Percentiles rank a stretch among this genome's conserved stretches.
phyloP scores from a whole-genome alignment of 352 stramenopile genomes.

The Pelagophyceae sp. region DNA sequence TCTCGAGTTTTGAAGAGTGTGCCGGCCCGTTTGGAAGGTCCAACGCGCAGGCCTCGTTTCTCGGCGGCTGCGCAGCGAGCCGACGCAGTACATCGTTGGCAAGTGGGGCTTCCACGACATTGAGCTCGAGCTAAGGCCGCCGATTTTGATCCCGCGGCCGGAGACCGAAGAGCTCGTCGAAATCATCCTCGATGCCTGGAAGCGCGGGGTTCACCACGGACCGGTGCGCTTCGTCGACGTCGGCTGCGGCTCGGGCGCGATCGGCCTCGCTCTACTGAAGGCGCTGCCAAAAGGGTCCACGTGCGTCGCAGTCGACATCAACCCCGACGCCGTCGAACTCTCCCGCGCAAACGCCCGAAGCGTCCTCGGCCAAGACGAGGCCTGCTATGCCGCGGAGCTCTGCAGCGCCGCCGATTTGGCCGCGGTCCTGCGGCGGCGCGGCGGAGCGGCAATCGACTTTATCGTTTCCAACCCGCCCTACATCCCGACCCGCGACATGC shows the following conservation, averaged over 20 bases:
- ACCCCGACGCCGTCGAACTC: neutral
- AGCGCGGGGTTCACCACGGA: neutral
- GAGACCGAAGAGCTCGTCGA: constrained; percentile 19
- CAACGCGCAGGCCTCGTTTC: neutral
- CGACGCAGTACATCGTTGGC: constrained; percentile 17
- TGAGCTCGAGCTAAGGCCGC: neutral
- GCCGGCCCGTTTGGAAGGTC: too few relatives aligned
- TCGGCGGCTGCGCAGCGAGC: neutral
- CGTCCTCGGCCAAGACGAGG: neutral
- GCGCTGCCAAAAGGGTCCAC: neutral
- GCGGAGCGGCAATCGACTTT: neutral
- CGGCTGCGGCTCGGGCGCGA: neutral
- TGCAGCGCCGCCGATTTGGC: neutral
- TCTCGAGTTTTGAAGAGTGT: neutral
- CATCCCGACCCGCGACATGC: neutral
- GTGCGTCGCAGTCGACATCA: constrained; percentile 2
- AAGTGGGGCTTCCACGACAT: constrained; percentile 14
- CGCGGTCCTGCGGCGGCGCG: neutral
- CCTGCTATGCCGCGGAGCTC: neutral
- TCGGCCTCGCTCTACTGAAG: neutral
- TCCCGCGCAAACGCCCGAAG: neutral
- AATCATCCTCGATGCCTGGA: neutral
- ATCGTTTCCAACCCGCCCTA: constrained; percentile 18
- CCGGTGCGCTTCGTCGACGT: constrained; percentile 10
- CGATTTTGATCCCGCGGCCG: constrained; percentile 1